These are phyloP conservation scores for Mycena rosella DNA, from an alignment of 768 basidiomycete genomes.

Conservation along the genomic window DNA sequence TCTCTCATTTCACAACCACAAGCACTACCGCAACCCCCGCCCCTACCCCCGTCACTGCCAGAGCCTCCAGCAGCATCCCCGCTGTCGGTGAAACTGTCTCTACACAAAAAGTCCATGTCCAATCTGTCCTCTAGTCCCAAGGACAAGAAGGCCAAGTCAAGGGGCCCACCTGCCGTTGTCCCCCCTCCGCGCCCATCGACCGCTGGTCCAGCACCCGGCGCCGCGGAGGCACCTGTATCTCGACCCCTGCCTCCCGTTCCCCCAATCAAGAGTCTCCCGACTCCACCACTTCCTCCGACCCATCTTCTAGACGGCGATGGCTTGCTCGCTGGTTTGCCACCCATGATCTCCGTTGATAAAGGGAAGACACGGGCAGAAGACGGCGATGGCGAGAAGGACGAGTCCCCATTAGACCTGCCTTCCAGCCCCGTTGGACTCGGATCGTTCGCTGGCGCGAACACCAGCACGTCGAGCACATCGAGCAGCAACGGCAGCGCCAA, in stretches of 20 bases:
- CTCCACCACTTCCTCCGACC: constrained; percentile 7
- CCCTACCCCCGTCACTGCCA: constrained; percentile 31
- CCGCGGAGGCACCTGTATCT: constrained; percentile 23
- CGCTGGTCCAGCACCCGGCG: constrained; percentile 43
- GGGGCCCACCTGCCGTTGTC: constrained; percentile 34
- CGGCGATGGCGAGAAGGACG: constrained; percentile 31
- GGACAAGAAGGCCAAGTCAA: constrained; percentile 37
- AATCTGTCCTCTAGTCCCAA: constrained; percentile 25
- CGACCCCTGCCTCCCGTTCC: constrained; percentile 41
- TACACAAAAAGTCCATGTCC: constrained; percentile 36
- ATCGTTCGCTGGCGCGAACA: constrained; percentile 31
- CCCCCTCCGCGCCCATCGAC: constrained; percentile 54
- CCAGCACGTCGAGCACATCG: constrained; percentile 35
- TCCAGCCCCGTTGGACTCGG: constrained; percentile 38
- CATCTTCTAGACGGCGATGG: constrained; percentile 18
- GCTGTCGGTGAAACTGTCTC: constrained; percentile 10
- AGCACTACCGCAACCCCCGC: constrained; percentile 35
- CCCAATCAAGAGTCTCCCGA: constrained; percentile 24
- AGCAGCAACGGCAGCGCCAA: constrained; percentile 38
- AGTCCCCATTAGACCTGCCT: constrained; percentile 28
- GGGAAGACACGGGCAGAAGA: constrained; percentile 22
- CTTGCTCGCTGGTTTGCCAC: background rate
- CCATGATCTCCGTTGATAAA: constrained; percentile 23
- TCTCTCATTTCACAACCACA: constrained; percentile 39
- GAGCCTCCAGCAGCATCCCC: constrained; percentile 18